A percentile compares a stretch with the other conserved stretches of the same genome.
Conservation (phyloP, 306 rosid species). For the Pterocarpus santalinus region DNA sequence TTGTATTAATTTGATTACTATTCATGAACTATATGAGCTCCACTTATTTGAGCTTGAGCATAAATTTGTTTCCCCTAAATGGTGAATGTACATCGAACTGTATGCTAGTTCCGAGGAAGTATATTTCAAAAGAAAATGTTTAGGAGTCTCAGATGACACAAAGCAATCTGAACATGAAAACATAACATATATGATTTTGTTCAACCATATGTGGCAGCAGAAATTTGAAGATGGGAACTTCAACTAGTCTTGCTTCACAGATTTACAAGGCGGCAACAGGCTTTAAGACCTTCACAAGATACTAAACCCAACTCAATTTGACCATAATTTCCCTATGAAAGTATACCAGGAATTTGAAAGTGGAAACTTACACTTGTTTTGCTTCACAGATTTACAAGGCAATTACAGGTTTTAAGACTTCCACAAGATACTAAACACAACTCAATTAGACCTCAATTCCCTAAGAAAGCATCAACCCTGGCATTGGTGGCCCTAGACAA, state of each 20-base stretch:
- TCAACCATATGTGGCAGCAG: not conserved
- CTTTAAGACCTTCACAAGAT: too few species aligned
- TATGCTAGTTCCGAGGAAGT: not conserved
- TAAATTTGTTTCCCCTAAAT: too few species aligned
- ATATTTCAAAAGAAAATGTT: constrained; percentile 17
- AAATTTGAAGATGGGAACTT: not conserved
- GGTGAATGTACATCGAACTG: not conserved
- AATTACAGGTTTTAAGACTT: not conserved
- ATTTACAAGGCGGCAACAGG: too few species aligned
- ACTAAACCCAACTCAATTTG: too few species aligned
- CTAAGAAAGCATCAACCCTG: constrained; percentile 49
- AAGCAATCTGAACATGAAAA: not conserved
- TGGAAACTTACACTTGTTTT: not conserved
- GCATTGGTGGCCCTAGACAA: constrained; percentile 57
- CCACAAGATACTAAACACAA: constrained; percentile 31
- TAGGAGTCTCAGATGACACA: not conserved
- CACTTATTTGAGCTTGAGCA: too few species aligned
- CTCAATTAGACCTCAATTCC: constrained; percentile 43
- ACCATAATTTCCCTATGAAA: too few species aligned
- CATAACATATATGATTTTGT: constrained; percentile 25
- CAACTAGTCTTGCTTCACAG: too few species aligned
- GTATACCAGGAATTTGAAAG: too few species aligned
- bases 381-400: constrained; percentile 49
- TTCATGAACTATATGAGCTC: too few species aligned
- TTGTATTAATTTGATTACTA: too few species aligned